Percentiles rank a stretch among this genome's conserved stretches.
Evolutionary conservation across 129 eudicot genomes (phyloP).

Genomic region (Kitagawia praeruptora): DNA sequence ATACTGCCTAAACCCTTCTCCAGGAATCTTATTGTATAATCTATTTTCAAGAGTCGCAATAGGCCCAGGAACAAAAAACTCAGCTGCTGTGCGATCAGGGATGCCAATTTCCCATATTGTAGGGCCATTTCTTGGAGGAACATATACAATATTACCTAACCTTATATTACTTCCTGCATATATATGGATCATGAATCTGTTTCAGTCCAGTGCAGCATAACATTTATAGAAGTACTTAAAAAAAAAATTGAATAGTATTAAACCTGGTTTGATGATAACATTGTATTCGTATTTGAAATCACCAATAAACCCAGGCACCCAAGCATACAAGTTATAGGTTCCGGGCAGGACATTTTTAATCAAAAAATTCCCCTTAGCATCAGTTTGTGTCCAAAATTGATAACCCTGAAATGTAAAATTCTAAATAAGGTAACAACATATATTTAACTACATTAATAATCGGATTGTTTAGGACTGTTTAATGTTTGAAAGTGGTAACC

Average conservation of each 20-base stretch:
- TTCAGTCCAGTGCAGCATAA: not conserved
- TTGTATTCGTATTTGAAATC: conserved; percentile 20
- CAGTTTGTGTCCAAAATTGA: conserved; percentile 36
- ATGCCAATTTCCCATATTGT: no score
- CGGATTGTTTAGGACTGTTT: not conserved
- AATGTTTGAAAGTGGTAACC: not conserved
- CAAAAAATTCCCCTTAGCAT: conserved; percentile 7
- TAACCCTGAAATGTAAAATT: conserved; percentile 29
- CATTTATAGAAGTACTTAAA: not conserved
- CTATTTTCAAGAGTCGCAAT: conserved; percentile 17
- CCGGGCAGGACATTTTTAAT: conserved; percentile 25
- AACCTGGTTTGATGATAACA: conserved; percentile 29
- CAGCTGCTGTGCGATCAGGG: no score
- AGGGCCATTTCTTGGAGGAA: no score
- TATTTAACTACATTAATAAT: not conserved
- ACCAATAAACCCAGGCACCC: conserved; percentile 48
- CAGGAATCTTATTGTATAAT: not conserved
- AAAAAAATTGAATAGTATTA: no score
- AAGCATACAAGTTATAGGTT: conserved; percentile 13
- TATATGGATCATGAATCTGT: not conserved
- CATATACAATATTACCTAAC: conserved; percentile 11
- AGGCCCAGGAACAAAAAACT: conserved; percentile 13
- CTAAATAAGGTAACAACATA: not conserved
- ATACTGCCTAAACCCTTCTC: conserved; percentile 38
- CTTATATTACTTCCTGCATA: conserved; percentile 18